These are phyloP conservation scores for Penicilliopsis zonata DNA, from an alignment of 495 filamentous ascomycete genomes.

Conservation along the genomic window DNA sequence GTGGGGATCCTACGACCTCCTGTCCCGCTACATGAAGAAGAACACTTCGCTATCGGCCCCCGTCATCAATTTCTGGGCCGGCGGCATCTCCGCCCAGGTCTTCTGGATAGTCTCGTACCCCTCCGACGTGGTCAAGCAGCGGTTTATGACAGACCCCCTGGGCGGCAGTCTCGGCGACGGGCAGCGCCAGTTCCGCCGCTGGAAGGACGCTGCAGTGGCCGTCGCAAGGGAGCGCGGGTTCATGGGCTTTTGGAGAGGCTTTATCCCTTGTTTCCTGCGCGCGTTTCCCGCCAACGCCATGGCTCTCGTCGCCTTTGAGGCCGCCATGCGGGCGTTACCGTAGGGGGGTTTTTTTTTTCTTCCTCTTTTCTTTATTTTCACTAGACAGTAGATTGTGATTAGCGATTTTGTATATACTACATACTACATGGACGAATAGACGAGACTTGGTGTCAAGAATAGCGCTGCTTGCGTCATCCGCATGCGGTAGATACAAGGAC, in stretches of 20 bases:
- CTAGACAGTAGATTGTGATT: too few relatives aligned
- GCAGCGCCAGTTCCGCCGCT: constrained; percentile 53
- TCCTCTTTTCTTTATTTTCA: too few relatives aligned
- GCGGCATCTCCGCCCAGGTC: constrained; percentile 79
- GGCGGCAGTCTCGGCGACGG: constrained; percentile 59
- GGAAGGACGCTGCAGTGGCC: constrained; percentile 68
- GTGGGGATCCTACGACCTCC: constrained; percentile 87
- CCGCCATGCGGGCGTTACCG: constrained; percentile 71
- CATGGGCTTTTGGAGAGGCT: constrained; percentile 86
- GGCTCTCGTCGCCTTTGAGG: constrained; percentile 88
- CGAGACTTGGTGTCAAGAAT: too few relatives aligned
- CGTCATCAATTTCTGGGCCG: constrained; percentile 92
- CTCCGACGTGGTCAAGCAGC: constrained; percentile 90
- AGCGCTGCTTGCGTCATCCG: too few relatives aligned
- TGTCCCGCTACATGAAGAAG: constrained; percentile 53
- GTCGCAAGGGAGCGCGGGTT: constrained; percentile 64
- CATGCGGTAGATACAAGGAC: too few relatives aligned
- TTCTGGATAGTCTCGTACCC: constrained; percentile 93
- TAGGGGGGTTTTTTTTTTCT: too few relatives aligned
- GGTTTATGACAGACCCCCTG: constrained; percentile 91
- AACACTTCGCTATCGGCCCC: constrained; percentile 64
- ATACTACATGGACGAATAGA: too few relatives aligned
- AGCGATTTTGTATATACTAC: too few relatives aligned
- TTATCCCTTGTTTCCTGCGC: constrained; percentile 82
- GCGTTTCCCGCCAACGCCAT: constrained; percentile 96